Percentiles rank a stretch among this genome's conserved stretches.
Evolutionary conservation across 1,139 yeast genomes (phyloP).

Genomic region (Lodderomyces elongisporus): DNA sequence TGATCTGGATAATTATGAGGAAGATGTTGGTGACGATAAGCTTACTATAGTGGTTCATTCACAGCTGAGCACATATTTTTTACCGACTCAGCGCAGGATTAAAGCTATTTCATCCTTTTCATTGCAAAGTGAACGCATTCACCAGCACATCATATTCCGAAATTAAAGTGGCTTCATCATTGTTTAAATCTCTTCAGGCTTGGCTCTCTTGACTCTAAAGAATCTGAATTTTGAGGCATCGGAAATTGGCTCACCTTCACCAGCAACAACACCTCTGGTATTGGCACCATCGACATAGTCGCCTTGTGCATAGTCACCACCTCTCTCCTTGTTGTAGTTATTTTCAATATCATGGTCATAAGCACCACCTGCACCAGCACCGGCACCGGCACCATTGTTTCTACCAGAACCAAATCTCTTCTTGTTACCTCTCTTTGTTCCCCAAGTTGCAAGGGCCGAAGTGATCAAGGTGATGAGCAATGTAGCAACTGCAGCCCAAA

Average conservation of each 20-base stretch:
- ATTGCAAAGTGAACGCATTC: too few species aligned
- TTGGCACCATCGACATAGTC: constrained; percentile 6
- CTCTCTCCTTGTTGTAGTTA: constrained; percentile 5
- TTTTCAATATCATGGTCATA: constrained; percentile 3
- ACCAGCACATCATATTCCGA: too few species aligned
- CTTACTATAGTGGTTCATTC: too few species aligned
- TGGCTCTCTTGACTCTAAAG: constrained; percentile 14
- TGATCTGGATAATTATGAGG: too few species aligned
- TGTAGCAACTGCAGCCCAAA: constrained; percentile 40
- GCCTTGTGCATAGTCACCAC: constrained; percentile 8
- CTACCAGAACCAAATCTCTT: constrained; percentile 3
- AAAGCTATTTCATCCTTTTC: too few species aligned
- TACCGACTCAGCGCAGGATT: too few species aligned
- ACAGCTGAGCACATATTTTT: too few species aligned
- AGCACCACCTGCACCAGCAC: background rate
- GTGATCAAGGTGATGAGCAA: constrained; percentile 11
- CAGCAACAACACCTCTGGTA: constrained; percentile 4
- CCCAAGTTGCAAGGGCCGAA: constrained; percentile 7
- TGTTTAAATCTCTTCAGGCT: constrained; percentile 10
- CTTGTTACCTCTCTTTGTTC: constrained; percentile 6
- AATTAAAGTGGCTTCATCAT: too few species aligned
- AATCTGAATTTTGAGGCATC: constrained; percentile 14
- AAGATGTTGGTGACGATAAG: too few species aligned
- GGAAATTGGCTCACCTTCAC: constrained; percentile 8
- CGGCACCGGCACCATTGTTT: background rate